phyloP scores from a whole-genome alignment of 495 filamentous ascomycete genomes.

The Penicillium robsamsonii region DNA sequence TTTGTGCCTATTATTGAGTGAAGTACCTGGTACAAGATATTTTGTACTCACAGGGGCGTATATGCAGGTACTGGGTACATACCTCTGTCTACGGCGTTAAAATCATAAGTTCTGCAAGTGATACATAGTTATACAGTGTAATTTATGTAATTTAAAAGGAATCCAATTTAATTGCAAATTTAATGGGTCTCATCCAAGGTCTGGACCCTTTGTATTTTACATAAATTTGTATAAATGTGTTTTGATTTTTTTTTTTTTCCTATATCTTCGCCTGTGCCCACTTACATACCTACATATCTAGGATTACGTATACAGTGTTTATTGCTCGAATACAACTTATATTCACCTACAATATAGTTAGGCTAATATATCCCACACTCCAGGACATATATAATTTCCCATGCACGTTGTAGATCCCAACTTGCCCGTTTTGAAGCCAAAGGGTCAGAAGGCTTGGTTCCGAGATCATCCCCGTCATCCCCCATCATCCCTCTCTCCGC shows the following conservation, averaged over 20 bases:
- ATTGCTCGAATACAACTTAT: conserved; percentile 5
- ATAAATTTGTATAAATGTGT: too few relatives aligned
- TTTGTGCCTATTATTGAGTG: not conserved
- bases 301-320: not conserved
- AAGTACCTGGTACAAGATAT: not conserved
- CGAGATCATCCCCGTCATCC: conserved; percentile 9
- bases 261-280: not conserved
- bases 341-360: not conserved
- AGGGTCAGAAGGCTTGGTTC: conserved; percentile 14
- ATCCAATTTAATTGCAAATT: not conserved
- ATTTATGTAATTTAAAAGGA: not conserved
- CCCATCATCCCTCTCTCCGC: conserved; percentile 10
- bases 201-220: not conserved
- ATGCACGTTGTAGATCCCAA: conserved; percentile 3
- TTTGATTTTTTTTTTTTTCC: not conserved
- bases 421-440: not conserved
- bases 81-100: not conserved
- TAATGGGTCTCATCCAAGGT: not conserved
- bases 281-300: not conserved
- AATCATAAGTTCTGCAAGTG: not conserved
- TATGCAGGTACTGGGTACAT: not conserved
- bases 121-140: not conserved
- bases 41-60: not conserved
- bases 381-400: not conserved
- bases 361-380: not conserved